Base-by-base conservation (phyloP, 768 basidiomycete genomes). In the Boletus rufocinnamomeus region DNA sequence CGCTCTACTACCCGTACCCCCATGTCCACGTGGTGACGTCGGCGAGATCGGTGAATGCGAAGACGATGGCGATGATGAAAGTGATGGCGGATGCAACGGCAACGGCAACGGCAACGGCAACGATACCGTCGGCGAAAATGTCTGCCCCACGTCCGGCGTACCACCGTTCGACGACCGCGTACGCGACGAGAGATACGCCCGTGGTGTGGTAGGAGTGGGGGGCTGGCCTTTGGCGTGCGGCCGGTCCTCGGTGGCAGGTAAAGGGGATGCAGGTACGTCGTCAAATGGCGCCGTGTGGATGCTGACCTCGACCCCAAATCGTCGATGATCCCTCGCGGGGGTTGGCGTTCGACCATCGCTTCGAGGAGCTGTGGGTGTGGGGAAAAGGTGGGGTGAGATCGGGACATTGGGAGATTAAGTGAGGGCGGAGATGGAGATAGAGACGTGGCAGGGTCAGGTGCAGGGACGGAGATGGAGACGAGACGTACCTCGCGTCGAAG, bases 401-500 rank as follows among this genome's bases (percentile, higher is more conserved):
- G 27, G 27, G 2, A 27, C 2, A 2, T 27, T 27, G 27, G 27
- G 27, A 27, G 27, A 27, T 27, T 27, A 2, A 27, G 27, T 27
- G 27, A 27, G 27, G 27, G 27, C 4, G 27, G 27, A 27, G 4
- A 27, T 27, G 27, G 27, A 27, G 27, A 27, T 27, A 27, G 27
- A 27, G 27, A 27, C 27, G 27, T 27, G 27, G 27, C 27, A 27
- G 17, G 14, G 10, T 17, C 23, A 23, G 21, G 45, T 13, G 8
- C 4, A 14, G 23, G 4, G 45, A 27, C 14, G 6, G 32, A 1
- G 25, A 38, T 7, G 10, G 51, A 13, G 30, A 34, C 13, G 14
- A 14, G 30, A 61, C 81, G 40, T 58, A 87, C 88, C 81, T 92
- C 89, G 65, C 84, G 86, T 62, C 90, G 84, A 56, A 98, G 76